Evolutionary conservation across 2,329 filamentous ascomycete genomes (phyloP).

Genomic region (Alternaria postmessia): DNA sequence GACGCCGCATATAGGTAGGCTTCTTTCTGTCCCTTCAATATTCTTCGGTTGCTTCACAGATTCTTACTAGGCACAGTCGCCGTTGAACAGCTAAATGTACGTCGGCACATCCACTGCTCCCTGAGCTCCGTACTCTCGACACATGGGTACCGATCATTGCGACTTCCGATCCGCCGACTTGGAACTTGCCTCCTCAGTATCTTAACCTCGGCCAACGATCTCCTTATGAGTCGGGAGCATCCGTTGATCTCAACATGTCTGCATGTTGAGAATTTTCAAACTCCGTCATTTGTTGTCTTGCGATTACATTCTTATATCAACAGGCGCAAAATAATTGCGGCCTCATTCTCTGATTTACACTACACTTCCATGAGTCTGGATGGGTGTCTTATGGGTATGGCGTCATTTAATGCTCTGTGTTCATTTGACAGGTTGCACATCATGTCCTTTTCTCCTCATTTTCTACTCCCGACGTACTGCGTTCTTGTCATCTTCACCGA

Average conservation of each 20-base stretch:
- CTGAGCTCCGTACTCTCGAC: background rate
- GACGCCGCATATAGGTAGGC: slow-evolving; percentile 48
- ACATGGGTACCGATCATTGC: background rate
- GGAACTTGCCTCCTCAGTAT: background rate
- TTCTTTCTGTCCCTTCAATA: background rate
- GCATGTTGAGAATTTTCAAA: background rate
- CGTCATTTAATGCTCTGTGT: background rate
- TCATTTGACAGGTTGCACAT: background rate
- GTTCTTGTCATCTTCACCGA: slow-evolving; percentile 8
- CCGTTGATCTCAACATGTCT: background rate
- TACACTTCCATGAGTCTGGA: background rate
- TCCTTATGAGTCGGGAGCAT: background rate
- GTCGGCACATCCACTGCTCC: background rate
- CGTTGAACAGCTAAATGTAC: slow-evolving; percentile 12
- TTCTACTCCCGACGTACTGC: background rate
- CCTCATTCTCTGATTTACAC: background rate
- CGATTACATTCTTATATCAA: background rate
- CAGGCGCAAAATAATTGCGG: background rate
- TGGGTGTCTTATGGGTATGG: background rate
- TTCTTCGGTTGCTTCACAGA: background rate
- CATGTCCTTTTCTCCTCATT: slow-evolving; percentile 3
- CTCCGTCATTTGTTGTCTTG: background rate
- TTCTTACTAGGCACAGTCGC: slow-evolving; percentile 20
- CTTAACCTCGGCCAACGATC: background rate
- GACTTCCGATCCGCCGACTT: background rate